Base-by-base conservation (phyloP, 108 stramenopile species). In the Tribonema minus region DNA sequence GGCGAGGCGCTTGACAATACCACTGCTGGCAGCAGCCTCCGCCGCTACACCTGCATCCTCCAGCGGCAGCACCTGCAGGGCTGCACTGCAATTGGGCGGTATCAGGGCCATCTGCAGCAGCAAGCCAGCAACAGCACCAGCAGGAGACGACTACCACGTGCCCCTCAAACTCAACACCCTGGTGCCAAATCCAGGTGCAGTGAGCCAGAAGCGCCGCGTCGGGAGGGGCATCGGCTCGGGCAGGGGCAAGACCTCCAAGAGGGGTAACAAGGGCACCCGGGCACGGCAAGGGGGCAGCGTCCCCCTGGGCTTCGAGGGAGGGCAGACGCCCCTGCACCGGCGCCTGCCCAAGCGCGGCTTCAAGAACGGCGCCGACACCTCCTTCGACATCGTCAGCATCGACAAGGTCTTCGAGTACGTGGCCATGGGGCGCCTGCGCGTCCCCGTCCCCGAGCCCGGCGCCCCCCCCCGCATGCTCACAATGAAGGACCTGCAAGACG, bases 241-340 rank as follows among this genome's bases (percentile, higher is more conserved):
- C 32, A 89, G 88, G 64, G 99, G 99, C 30, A 99, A 99, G 84
- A 99, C 96, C 5, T 90, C 86, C 54, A 96, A 96, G 7, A 82
- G 91, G 9, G 99, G 99, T 4, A 95, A 97, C 83, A 97, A 99
- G 84, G 96, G 98, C 25, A 92, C 94, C 75, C 93, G 94, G 84
- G 86, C 94, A 4, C 86, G 97, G 34, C 64, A 87, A 20, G 94
- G 96, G 25, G 88, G 91, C 39, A 73, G 71, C 63, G 69, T 87
- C 6, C 72, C 64, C 4, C 58, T 27, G 0, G 92, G 91, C n/a
- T 99, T 98, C 76, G 99, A 98, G 85, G 99, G 99, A 63, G 99
- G 99, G 0, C 99, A 99, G 82, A 99, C 99, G 34, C 94, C 93
- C 59, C 85, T 98, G 35, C 91, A 92, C 88, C 91, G 93, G 68